Evolutionary conservation across 179 eudicot species (phyloP).

Genomic region (Dionaea muscipula): DNA sequence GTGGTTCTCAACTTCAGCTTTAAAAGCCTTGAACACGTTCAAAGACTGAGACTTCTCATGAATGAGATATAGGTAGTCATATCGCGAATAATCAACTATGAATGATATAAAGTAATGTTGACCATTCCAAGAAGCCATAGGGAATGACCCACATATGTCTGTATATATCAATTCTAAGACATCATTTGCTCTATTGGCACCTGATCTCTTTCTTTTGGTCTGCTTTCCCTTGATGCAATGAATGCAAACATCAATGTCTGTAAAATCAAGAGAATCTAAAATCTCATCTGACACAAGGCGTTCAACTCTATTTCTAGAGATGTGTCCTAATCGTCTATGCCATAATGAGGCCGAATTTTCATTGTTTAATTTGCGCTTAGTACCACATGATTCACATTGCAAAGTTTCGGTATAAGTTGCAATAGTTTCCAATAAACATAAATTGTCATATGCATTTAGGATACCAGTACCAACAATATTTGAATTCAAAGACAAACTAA

Average conservation of each 20-base stretch:
- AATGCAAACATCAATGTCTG: conserved; percentile 3
- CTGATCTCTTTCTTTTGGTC: background rate
- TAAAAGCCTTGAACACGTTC: conserved; percentile 6
- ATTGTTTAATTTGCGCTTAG: background rate
- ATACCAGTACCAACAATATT: background rate
- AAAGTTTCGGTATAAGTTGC: conserved; percentile 5
- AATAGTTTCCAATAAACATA: conserved; percentile 1
- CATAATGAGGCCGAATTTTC: too few relatives aligned
- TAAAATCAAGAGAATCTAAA: conserved; percentile 1
- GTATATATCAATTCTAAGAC: too few relatives aligned
- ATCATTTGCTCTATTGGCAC: too few relatives aligned
- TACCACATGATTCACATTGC: background rate
- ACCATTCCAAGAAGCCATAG: background rate
- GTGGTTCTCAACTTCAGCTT: conserved; percentile 6
- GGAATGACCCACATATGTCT: too few relatives aligned
- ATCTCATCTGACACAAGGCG: conserved; percentile 1
- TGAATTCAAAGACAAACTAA: conserved; percentile 2
- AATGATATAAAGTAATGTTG: conserved; percentile 4
- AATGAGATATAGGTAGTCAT: conserved; percentile 8
- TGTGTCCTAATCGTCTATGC: conserved; percentile 12
- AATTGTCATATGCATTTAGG: background rate
- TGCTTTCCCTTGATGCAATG: conserved; percentile 7
- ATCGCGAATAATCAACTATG: conserved; percentile 6
- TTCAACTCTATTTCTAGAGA: conserved; percentile 4
- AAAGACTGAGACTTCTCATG: conserved; percentile 8